Evolutionary conservation across 2,329 filamentous ascomycete species (phyloP), one percentile per base, ranked within the genome.

Genomic region (Neodidymelliopsis sp.): DNA sequence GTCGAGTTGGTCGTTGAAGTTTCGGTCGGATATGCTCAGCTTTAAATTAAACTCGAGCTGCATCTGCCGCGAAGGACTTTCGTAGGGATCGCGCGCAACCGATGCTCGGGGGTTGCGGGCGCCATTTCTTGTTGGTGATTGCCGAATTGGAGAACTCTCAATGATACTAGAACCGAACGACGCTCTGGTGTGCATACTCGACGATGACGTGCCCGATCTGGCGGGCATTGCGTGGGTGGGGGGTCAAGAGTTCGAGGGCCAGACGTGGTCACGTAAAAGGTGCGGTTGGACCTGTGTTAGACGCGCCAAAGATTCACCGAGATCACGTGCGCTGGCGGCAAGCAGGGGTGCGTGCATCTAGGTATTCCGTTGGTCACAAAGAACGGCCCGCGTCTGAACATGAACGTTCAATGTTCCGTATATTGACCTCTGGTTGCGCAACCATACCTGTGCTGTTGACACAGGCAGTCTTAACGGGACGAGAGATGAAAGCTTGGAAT

Each of bases 1-100:
- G 49, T 91, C 85, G 20, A 90, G 81, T 18, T 77, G 80, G 16
- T 84, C 80, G 30, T 84, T 77, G 51, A 83, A 82, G 7, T 74
- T 65, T 2, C 69, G 69, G 38, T 78, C 74, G 7, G 71, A 71
- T 22, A 73, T 67, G 41, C 75, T 67, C 41, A 74, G 67, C n/a
- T 78, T 63, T 41, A 73, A 63, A 42, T 71, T 71, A 56, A 78
- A 74, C 23, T 79, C 77, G 28, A 72, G 58, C 9, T 70, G 56
- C 13, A 76, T 55, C 40, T 70, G 65, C 18, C 66, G 64, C 2
- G 65, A 63, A 2, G 70, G 71, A 42, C 70, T 73, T 22, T 72
- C 67, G 22, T 63, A 65, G 10, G 56, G 52, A 28, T 65, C 59
- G 20, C 53, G 52, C 8, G 61, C 49, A 4, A 64, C 45, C 2